phyloP scores from a whole-genome alignment of 371 early-diverging fungal species.

The Haplosporangium sp. region DNA sequence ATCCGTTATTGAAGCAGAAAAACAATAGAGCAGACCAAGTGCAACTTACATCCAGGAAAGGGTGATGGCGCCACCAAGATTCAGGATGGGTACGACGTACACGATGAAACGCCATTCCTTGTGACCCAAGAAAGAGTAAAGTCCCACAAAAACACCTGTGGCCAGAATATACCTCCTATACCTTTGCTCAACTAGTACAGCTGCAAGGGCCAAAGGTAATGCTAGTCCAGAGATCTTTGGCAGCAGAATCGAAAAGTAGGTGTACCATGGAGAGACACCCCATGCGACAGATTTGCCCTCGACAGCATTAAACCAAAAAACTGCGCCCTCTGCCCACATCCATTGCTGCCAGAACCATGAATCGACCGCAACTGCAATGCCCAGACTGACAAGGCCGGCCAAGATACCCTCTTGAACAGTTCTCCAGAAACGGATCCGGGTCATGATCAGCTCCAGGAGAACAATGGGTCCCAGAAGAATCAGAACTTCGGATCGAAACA shows the following conservation, averaged over 20 bases:
- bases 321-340: slow-evolving; percentile 89
- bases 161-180: slow-evolving; percentile 70
- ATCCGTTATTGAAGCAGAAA: background rate
- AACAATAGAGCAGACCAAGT: slow-evolving; percentile 1
- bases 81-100: slow-evolving; percentile 87
- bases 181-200: slow-evolving; percentile 56
- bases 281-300: slow-evolving; percentile 82
- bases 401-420: slow-evolving; percentile 54
- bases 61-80: slow-evolving; percentile 77
- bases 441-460: slow-evolving; percentile 52
- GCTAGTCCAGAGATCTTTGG: slow-evolving; percentile 82
- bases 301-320: slow-evolving; percentile 89
- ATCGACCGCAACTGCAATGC: slow-evolving; percentile 75
- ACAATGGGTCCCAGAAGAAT: slow-evolving; percentile 63
- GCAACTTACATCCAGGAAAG: slow-evolving; percentile 51
- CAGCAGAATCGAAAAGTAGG: slow-evolving; percentile 77
- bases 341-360: slow-evolving; percentile 84
- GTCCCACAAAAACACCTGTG: slow-evolving; percentile 62
- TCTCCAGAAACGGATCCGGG: slow-evolving; percentile 33
- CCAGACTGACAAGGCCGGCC: slow-evolving; percentile 57
- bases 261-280: slow-evolving; percentile 84
- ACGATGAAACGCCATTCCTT: slow-evolving; percentile 98
- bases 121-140: slow-evolving; percentile 87
- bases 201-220: slow-evolving; percentile 70
- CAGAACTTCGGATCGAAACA: slow-evolving; percentile 87